A percentile compares a stretch with the other conserved stretches of the same genome.
These are phyloP conservation scores for Parmelia sp. DNA, from an alignment of 495 filamentous ascomycete genomes.

Conservation along the genomic window DNA sequence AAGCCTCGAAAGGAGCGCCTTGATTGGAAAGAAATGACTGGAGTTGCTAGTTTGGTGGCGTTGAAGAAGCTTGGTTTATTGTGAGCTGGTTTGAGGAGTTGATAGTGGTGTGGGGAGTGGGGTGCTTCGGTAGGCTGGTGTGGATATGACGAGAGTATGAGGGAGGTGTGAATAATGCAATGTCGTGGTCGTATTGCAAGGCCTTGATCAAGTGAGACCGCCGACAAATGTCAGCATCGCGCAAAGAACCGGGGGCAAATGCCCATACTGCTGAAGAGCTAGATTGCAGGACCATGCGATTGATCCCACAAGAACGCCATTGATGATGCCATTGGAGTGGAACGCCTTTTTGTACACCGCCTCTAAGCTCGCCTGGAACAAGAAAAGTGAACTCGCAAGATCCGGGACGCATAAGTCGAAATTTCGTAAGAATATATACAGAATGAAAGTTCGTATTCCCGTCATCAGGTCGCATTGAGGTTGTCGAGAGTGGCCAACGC, in stretches of 20 bases:
- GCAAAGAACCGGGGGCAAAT: neutral
- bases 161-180: neutral
- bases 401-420: conserved; percentile 3
- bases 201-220: neutral
- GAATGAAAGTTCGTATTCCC: conserved; percentile 7
- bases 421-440: conserved; percentile 12
- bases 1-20: conserved; percentile 16
- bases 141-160: neutral
- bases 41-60: neutral
- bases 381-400: neutral
- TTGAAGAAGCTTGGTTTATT: neutral
- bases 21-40: neutral
- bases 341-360: conserved; percentile 17
- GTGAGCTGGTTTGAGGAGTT: neutral
- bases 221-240: neutral
- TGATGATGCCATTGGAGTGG: neutral
- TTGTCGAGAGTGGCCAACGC: neutral
- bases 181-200: conserved; percentile 1
- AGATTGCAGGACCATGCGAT: neutral
- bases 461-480: conserved; percentile 1
- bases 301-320: neutral
- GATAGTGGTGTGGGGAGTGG: neutral
- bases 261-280: neutral
- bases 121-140: neutral
- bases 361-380: conserved; percentile 1